Evolutionary conservation across 169 alveolate species (phyloP), one percentile per base, ranked within the genome.

Genomic region (Plasmodium chabaudi): DNA sequence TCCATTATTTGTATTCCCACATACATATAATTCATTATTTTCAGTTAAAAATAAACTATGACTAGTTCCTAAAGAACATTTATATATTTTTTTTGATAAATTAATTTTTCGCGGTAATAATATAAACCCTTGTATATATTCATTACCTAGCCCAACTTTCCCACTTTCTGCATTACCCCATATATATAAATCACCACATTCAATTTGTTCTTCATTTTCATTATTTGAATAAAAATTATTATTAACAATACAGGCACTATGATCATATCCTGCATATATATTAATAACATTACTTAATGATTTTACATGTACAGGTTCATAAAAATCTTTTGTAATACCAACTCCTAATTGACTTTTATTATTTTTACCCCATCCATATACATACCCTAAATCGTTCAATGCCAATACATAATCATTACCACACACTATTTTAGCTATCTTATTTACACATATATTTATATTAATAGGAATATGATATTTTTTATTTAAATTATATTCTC

Each of bases 81-180:
- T 93, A 59, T 89, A 87, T n/a, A 96, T 93, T 49, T 96, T 95
- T 10, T 72, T 49, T 0, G 92, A 67, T 65, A 77, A 27, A 25
- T 86, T 84, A 42, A 96, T 89, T 73, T 88, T 86, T 60, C 97
- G 64, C 0, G 98, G 98, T 1, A 93, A 69, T 69, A 94, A 87
- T 2, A 96, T 89, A 10, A 94, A 72, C 0, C 95, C 92, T 1
- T 93, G 87, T 9, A 93, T 72, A 47, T 92, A 68, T 9, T 88
- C 93, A 9, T 77, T 92, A 9, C 98, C 98, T 5, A 96, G 90
- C 42, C 98, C 98, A 21, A 96, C 92, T 72, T 95, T 96, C 9
- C 98, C 98, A 53, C 96, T 88, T 17, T 94, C 95, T 1, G 98
- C 97, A 5, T 94, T 71, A 0, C 98, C 98, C 94, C 97, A 96